phyloP scores from a whole-genome alignment of 371 early-diverging fungal genomes.

The Syncephalastrum racemosum region DNA sequence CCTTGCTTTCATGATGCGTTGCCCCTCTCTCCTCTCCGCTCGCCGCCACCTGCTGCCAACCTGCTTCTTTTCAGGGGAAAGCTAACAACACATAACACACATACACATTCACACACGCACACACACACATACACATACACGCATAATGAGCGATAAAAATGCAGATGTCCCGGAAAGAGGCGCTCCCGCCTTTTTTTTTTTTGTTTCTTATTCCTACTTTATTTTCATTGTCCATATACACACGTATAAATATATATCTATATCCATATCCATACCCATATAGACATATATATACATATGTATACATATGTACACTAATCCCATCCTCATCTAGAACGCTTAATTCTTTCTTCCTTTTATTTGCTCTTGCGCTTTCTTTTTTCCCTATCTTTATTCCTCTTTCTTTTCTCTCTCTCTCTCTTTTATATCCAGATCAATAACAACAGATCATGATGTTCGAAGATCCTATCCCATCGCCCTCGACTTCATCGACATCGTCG shows the following conservation, averaged over 20 bases:
- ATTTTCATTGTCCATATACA: no score
- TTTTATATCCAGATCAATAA: neutral
- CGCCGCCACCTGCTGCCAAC: no score
- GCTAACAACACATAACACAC: neutral
- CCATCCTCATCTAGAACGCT: neutral
- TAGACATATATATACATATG: conserved; percentile 1
- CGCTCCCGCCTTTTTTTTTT: no score
- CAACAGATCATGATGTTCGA: neutral
- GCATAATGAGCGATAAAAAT: neutral
- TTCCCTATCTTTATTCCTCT: neutral
- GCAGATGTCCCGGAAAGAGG: no score
- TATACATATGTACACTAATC: neutral
- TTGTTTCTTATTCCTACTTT: no score
- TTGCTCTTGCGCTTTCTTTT: neutral
- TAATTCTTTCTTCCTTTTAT: conserved; percentile 1
- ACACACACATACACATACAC: neutral
- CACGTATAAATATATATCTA: neutral
- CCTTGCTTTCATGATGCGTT: neutral
- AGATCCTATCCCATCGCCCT: no score
- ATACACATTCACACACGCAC: neutral
- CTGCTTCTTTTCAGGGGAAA: neutral
- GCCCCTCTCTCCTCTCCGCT: neutral
- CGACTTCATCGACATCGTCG: no score
- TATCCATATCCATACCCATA: neutral
- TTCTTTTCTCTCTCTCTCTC: neutral